Conservation (phyloP, 805 yeast genomes). For the Zygosaccharomyces pseudorouxii region DNA sequence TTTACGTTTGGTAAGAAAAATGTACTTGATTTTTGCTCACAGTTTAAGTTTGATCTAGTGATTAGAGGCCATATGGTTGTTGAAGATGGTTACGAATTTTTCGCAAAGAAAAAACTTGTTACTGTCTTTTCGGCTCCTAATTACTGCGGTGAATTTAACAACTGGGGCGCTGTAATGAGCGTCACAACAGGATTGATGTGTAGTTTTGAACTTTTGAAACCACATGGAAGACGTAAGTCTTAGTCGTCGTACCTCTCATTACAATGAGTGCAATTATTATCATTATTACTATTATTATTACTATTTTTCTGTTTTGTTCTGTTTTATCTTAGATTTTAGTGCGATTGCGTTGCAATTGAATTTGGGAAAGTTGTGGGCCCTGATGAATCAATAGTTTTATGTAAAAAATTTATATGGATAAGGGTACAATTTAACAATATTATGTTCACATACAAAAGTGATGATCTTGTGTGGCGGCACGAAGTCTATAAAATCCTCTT, state of each 20-base stretch:
- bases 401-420: slow-evolving; percentile 1
- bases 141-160: slow-evolving; percentile 76
- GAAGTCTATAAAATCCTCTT: no score
- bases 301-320: not conserved
- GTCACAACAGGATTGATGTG: slow-evolving; percentile 65
- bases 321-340: not conserved
- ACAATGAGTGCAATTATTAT: no score
- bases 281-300: no score
- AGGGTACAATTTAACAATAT: not conserved
- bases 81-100: slow-evolving; percentile 83
- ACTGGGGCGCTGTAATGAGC: slow-evolving; percentile 77
- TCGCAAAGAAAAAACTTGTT: slow-evolving; percentile 65
- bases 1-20: slow-evolving; percentile 69
- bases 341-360: not conserved
- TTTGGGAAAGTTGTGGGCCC: not conserved
- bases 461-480: no score
- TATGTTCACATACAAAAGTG: no score
- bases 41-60: slow-evolving; percentile 67
- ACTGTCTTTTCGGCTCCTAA: slow-evolving; percentile 81
- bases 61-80: slow-evolving; percentile 88
- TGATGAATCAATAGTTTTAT: not conserved
- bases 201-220: slow-evolving; percentile 66
- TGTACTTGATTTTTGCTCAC: slow-evolving; percentile 59
- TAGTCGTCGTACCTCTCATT: not conserved
- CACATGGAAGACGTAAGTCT: slow-evolving; percentile 29